Base-by-base conservation (phyloP, 202 grass and related monocot species). In the Setaria italica region DNA sequence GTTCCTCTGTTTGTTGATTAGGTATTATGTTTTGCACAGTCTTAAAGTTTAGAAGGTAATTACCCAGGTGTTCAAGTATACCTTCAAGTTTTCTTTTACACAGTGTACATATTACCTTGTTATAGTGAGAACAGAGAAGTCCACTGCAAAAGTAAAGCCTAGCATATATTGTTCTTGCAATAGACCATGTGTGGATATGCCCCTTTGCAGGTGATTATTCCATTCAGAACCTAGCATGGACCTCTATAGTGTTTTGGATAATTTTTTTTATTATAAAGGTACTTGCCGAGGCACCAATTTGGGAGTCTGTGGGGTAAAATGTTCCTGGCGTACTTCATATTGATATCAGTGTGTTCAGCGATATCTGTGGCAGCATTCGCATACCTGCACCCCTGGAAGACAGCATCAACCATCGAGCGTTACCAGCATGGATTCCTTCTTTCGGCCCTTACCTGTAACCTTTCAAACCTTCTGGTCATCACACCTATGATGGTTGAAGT, bases 401-500 rank as follows among this genome's bases (percentile, higher is more conserved):
- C 80, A 20, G 85, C 91, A 13, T 90, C 89, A 11, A 83, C 85
- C 5, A 56, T 93, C 4, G 87, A 95, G 34, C 43, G 70, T n/a
- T 95, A 98, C 70, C 95, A 95, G 83, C 90, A 93, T 11, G 92
- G 91, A 5, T 98, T 95, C 74, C 89, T 98, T 51, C 70, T 90
- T 11, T 46, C 81, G 0, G 85, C 87, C 11, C 92, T 98, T 33
- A 85, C 82, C 30, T 98, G 90, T 35, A 78, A 95, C 81, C 87
- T 98, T 35, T 95, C 92, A 63, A 97, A 97, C 65, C 85, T 93
- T 55, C 87, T 95, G 11, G 92, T 97, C 47, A 91, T 97, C 89
- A 93, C 95, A 1, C 92, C 95, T 43, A 95, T 95, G 85, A 89
- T 92, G 32, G 80, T 93, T 6, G 90, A 97, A 92, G 95, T 97